These are phyloP conservation scores for Fusarium algeriense DNA, from an alignment of 2,329 filamentous ascomycete genomes.

Conservation along the genomic window DNA sequence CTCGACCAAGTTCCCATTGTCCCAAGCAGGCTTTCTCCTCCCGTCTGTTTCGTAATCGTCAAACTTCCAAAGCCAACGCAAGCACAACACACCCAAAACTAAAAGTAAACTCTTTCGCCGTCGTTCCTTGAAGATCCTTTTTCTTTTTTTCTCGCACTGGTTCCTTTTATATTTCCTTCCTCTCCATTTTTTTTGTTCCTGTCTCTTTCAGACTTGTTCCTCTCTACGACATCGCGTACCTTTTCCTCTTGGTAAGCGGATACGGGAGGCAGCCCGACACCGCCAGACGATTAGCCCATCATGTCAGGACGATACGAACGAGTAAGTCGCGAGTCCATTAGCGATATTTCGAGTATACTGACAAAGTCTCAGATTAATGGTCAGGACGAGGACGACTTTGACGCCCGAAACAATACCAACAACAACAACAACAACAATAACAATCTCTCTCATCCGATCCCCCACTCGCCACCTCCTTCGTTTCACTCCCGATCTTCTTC, in stretches of 20 bases:
- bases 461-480: conserved; percentile 79
- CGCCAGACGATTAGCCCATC: conserved; percentile 45
- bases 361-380: conserved; percentile 63
- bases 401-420: conserved; percentile 46
- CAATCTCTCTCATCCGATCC: conserved; percentile 54
- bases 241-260: conserved; percentile 26
- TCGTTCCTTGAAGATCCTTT: conserved; percentile 39
- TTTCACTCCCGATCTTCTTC: conserved; percentile 86
- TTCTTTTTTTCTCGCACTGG: conserved; percentile 23
- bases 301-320: conserved; percentile 71
- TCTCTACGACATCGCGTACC: conserved; percentile 18
- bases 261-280: conserved; percentile 45
- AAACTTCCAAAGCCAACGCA: conserved; percentile 25
- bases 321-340: conserved; percentile 54
- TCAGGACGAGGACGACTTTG: conserved; percentile 67
- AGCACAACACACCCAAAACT: conserved; percentile 10
- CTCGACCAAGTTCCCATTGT: conserved; percentile 14
- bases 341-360: not conserved
- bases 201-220: not conserved
- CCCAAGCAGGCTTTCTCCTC: conserved; percentile 30
- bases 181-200: conserved; percentile 20
- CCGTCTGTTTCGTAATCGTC: conserved; percentile 32
- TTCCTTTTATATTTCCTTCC: conserved; percentile 26
- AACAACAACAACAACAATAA: conserved; percentile 31
- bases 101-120: conserved; percentile 18